Evolutionary conservation across 768 basidiomycete species (phyloP), one percentile per base, ranked within the genome.

Genomic region (Melanogaster broomeanus): DNA sequence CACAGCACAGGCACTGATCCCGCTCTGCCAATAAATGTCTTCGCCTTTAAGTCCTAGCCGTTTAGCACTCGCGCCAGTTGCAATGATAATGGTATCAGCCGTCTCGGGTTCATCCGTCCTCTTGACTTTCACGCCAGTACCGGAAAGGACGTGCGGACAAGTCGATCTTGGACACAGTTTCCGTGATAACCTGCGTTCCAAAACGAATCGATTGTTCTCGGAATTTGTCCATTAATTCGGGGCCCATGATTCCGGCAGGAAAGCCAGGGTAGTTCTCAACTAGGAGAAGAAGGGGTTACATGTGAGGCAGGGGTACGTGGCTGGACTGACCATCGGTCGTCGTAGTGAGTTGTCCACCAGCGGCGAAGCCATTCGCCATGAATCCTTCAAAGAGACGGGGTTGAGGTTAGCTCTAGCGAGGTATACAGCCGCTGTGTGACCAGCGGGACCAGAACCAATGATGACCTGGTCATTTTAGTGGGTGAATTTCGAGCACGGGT

Each of bases 171-270:
- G 90, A 88, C 18, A 99, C 87, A 2, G 97, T 99, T 76, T 98
- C 97, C n/a, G 97, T 99, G 72, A 97, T 91, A 69, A 99, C 90
- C 42, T 75, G 77, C 15, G 96, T 99, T 48, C 96, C 96, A 66
- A 98, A 98, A 39, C 93, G 86, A 54, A 94, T 75, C 18, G 92
- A 93, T 67, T 99, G 96, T 53, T 90, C 91, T 55, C 96, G 90
- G 80, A 99, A 98, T 67, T 97, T 97, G 71, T 98, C 95, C 96
- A 98, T 99, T 69, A 99, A 84, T 66, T 98, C 95, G 10, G 93
- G 88, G 30, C 97, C 97, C 57, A 93, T 79, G 41, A 99, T 93
- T 31, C 97, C 97, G 11, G 83, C 77, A 1, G 96, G 96, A 76
- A 98, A 99, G 34, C 96, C 96, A 22, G 96, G 96, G 72, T 93